phyloP scores from a whole-genome alignment of 108 stramenopile genomes.

The Nitzschia sp. region DNA sequence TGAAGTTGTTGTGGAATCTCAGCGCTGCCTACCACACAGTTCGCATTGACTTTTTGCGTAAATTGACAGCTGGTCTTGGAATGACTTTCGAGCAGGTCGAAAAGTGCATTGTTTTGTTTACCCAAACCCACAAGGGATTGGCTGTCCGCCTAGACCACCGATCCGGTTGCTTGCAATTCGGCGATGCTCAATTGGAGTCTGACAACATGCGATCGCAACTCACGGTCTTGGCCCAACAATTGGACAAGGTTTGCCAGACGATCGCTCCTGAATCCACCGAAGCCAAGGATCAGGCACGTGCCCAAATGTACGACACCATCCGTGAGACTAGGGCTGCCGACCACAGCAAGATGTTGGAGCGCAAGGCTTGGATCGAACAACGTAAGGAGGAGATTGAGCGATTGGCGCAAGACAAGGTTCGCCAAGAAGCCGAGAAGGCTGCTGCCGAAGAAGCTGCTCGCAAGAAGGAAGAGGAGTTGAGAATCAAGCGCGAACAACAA shows the following conservation, averaged over 20 bases:
- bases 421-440: conserved; percentile 60
- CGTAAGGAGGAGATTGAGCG: conserved; percentile 92
- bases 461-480: conserved; percentile 82
- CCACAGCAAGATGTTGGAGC: conserved; percentile 69
- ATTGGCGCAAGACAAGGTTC: conserved; percentile 67
- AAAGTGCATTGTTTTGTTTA: conserved; percentile 81
- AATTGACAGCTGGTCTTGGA: conserved; percentile 70
- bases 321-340: conserved; percentile 70
- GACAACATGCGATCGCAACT: conserved; percentile 79
- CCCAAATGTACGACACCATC: conserved; percentile 58
- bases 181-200: conserved; percentile 68
- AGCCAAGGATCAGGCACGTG: conserved; percentile 31
- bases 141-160: conserved; percentile 84
- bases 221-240: conserved; percentile 65
- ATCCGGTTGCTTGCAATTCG: conserved; percentile 88
- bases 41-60: conserved; percentile 79
- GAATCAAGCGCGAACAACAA: conserved; percentile 76
- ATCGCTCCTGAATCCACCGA: conserved; percentile 46
- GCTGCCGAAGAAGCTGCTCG: conserved; percentile 76
- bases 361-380: conserved; percentile 87
- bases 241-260: conserved; percentile 51
- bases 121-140: conserved; percentile 59
- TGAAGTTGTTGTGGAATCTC: conserved; percentile 86
- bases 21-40: conserved; percentile 88
- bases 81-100: conserved; percentile 89